Conservation (phyloP, 2,329 filamentous ascomycete genomes). For the Rugonectria rugulosa region DNA sequence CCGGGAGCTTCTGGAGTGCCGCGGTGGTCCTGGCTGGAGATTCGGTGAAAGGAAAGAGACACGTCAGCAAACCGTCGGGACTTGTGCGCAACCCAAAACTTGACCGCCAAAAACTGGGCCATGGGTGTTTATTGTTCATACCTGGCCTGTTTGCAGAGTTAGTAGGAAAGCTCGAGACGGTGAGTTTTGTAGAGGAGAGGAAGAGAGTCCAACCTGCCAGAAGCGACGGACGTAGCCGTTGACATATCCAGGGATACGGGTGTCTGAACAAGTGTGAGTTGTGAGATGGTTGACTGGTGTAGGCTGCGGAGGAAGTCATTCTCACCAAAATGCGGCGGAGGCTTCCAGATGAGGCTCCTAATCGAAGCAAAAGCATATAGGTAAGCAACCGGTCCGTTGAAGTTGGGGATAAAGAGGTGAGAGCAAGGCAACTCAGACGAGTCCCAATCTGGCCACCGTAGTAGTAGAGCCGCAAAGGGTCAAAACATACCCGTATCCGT, state of each 20-base stretch:
- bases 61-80: constrained; percentile 16
- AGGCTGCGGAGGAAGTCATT: constrained; percentile 7
- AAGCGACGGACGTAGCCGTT: constrained; percentile 93
- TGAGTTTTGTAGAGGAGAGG: neutral
- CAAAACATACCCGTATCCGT: constrained; percentile 84
- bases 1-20: constrained; percentile 89
- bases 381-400: constrained; percentile 20
- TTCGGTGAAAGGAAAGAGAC: neutral
- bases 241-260: constrained; percentile 86
- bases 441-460: neutral
- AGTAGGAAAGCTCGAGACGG: neutral
- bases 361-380: neutral
- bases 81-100: no score
- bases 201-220: constrained; percentile 80
- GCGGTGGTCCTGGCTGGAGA: constrained; percentile 86
- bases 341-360: constrained; percentile 96
- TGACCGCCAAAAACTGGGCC: no score
- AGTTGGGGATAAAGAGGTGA: constrained; percentile 1
- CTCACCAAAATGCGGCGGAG: constrained; percentile 91
- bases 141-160: constrained; percentile 43
- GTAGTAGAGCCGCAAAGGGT: neutral
- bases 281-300: constrained; percentile 12
- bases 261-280: constrained; percentile 64
- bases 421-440: neutral
- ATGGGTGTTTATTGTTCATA: constrained; percentile 34